Conservation (phyloP, 805 yeast genomes). For the Babjeviella inositovora region DNA sequence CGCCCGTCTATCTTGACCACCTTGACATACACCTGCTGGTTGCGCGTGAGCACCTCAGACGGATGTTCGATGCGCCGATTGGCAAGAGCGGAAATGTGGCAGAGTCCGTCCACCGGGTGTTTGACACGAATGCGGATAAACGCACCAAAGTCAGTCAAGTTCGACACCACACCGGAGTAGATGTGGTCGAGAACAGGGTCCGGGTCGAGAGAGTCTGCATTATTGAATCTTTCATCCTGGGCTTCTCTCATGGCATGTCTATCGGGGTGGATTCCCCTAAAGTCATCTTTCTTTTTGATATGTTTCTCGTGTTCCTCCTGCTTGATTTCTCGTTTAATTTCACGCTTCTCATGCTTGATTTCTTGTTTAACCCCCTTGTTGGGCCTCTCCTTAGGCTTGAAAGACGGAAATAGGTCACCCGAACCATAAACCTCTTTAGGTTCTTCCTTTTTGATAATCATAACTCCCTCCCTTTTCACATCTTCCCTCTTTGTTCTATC, state of each 20-base stretch:
- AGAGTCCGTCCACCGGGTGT: constrained; percentile 35
- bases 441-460: too few species aligned
- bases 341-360: too few species aligned
- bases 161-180: constrained; percentile 45
- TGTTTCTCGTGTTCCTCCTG: neutral
- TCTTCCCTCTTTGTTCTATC: too few species aligned
- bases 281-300: neutral
- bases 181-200: constrained; percentile 25
- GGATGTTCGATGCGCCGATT: constrained; percentile 37
- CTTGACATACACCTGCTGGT: constrained; percentile 53
- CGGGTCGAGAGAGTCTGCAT: neutral
- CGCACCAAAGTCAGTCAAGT: constrained; percentile 60
- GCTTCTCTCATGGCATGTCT: neutral
- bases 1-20: constrained; percentile 30
- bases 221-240: neutral
- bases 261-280: neutral
- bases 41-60: constrained; percentile 32
- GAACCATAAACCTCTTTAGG: too few species aligned
- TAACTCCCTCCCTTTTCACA: too few species aligned
- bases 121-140: constrained; percentile 38
- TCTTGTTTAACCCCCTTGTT: too few species aligned
- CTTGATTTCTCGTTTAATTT: neutral
- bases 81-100: constrained; percentile 63
- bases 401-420: too few species aligned
- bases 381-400: too few species aligned